These are phyloP conservation scores for Fusarium liriodendri DNA, from an alignment of 2,329 filamentous ascomycete genomes.

Conservation along the genomic window DNA sequence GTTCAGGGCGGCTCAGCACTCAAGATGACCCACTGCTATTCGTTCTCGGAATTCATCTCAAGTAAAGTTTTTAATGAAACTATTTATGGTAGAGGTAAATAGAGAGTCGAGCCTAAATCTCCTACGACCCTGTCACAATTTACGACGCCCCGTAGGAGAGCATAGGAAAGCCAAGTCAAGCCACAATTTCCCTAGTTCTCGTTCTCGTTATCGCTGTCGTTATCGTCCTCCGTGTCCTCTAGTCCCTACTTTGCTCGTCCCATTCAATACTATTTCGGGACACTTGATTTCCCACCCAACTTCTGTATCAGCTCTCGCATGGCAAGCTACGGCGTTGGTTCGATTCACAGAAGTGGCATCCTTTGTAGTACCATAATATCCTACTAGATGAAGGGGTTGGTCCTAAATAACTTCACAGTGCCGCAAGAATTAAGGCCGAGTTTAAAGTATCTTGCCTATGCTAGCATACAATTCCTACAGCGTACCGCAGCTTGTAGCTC, in stretches of 20 bases:
- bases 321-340: neutral
- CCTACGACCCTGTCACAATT: neutral
- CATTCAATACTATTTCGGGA: neutral
- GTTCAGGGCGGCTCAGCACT: neutral
- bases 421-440: too few relatives aligned
- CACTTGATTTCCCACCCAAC: neutral
- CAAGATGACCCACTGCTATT: neutral
- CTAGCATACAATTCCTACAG: neutral
- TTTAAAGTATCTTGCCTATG: neutral
- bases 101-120: neutral
- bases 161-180: neutral
- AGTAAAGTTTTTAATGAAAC: neutral
- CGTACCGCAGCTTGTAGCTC: neutral
- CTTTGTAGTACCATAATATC: neutral
- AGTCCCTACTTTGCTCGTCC: neutral
- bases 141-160: neutral
- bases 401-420: too few relatives aligned
- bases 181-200: neutral
- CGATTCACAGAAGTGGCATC: neutral
- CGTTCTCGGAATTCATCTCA: neutral
- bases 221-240: neutral
- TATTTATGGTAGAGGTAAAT: neutral
- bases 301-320: neutral
- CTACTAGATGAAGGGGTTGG: too few relatives aligned
- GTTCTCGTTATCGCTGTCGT: neutral